Evolutionary conservation across 305 asterid genomes (phyloP), one percentile per base, ranked within the genome.

Genomic region (Andrographis paniculata): DNA sequence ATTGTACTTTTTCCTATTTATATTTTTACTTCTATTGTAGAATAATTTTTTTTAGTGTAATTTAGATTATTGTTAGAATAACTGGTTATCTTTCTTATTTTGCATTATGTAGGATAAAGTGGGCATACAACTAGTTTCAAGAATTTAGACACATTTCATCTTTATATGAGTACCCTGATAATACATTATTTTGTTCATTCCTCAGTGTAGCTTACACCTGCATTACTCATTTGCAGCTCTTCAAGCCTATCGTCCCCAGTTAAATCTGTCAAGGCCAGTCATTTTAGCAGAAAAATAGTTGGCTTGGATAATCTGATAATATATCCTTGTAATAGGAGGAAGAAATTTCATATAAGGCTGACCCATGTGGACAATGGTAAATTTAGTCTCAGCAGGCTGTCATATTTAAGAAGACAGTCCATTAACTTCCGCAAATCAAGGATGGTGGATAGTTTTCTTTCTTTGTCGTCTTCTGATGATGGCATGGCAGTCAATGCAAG

Each of bases 401-500:
- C 70, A 33, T 63, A 61, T 63, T 47, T 56, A 30, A 49, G 61
- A 50, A 69, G 61, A 65, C 79, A 63, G 27, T 55, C 69, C 49
- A 47, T 66, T 38, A 47, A 42, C 66, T 61, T 51, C 59, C 59
- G 27, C 44, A 75, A 71, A 62, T 61, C 74, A 42, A 77, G 76
- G 62, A 74, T 72, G 68, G 56, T 53, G 57, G 62, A 61, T 38
- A 61, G 52, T 62, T 66, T 69, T 39, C 60, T 59, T 56, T 81
- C 91, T 53, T 63, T 48, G 64, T 87, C 96, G 63, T 80, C 99
- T 60, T 79, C 87, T 40, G 96, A 91, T 55, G 99, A 91, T 60
- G 89, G 95, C 24, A 82, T 84, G 66, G 67, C 89, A 14, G 77
- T 91, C 38, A 79, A 83, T 81, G 81, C 94, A 46, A 81, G 73